Evolutionary conservation across 306 rosid species (phyloP), one percentile per base, ranked within the genome.

Genomic region (Cajanus cajan): DNA sequence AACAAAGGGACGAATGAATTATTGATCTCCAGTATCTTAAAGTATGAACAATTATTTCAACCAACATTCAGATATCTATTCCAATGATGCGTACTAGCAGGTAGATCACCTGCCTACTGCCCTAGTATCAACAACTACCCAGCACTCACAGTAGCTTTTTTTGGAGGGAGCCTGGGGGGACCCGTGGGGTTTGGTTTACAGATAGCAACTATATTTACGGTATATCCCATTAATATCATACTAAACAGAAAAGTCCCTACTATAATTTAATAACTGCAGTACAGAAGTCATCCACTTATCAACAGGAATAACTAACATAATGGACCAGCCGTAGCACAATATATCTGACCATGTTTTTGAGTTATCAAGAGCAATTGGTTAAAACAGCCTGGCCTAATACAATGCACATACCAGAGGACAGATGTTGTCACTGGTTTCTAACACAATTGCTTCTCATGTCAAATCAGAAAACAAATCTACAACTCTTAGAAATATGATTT

Each of bases 71-170:
- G n/a, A 80, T 66, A 37, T 40, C 28, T 50, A 33, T 78, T 43
- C 33, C 43, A 43, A 54, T 52, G 33, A 74, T 48, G 39, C 55
- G 77, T n/a, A 31, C 31, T 19, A 64, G 43, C 11, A 1, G 36
- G 68, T 22, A 34, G 54, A 62, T 83, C 7, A 44, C 69, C 59
- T 61, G 78, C 14, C 61, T 58, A 22, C 57, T 45, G 28, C 16
- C 77, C 41, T 58, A 22, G 66, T 45, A 25, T 24, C 77, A 37
- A 68, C 81, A 58, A 45, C 82, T 50, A 51, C 68, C 16, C 78
- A 33, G 39, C 34, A 37, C 16, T 55, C 37, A 40, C 13, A 33
- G 44, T 4, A 25, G 54, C 45, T 43, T 34, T 40, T 39, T 63
- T 64, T 4, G 6, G 2, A 10, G 2, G 66, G 64, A 15, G 12